phyloP scores from a whole-genome alignment of 768 basidiomycete genomes.

The Boletus barrowsii region DNA sequence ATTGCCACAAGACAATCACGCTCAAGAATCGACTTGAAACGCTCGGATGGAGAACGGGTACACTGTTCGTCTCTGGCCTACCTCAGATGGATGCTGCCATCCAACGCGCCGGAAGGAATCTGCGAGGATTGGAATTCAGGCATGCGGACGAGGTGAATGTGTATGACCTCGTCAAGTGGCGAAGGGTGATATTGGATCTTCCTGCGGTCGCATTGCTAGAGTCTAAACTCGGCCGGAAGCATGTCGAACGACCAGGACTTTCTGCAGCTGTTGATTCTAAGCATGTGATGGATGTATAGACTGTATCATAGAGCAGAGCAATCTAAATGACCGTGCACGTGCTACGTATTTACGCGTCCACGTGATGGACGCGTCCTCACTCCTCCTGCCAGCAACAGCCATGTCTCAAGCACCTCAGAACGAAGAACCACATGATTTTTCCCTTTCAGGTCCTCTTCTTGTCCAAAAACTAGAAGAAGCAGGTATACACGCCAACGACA shows the following conservation, averaged over 20 bases:
- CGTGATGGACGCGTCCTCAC: slow-evolving; percentile 32
- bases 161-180: slow-evolving; percentile 83
- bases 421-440: slow-evolving; percentile 48
- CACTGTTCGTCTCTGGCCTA: slow-evolving; percentile 73
- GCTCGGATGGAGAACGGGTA: slow-evolving; percentile 63
- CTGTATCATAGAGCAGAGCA: no score
- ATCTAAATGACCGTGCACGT: slow-evolving; percentile 2
- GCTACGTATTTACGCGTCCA: slow-evolving; percentile 21
- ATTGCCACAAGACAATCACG: slow-evolving; percentile 65
- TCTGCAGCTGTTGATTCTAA: neutral
- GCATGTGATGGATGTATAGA: no score
- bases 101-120: slow-evolving; percentile 62
- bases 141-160: slow-evolving; percentile 68
- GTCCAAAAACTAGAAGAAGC: slow-evolving; percentile 84
- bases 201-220: slow-evolving; percentile 81
- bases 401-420: slow-evolving; percentile 51
- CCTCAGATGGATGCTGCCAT: slow-evolving; percentile 52
- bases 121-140: slow-evolving; percentile 63
- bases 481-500: slow-evolving; percentile 85
- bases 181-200: slow-evolving; percentile 75
- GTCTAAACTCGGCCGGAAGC: slow-evolving; percentile 49
- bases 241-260: neutral
- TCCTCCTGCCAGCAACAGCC: neutral
- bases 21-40: slow-evolving; percentile 59
- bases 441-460: slow-evolving; percentile 77